These are phyloP conservation scores for Solanum piurae DNA, from an alignment of 257 asterid genomes.

Conservation along the genomic window DNA sequence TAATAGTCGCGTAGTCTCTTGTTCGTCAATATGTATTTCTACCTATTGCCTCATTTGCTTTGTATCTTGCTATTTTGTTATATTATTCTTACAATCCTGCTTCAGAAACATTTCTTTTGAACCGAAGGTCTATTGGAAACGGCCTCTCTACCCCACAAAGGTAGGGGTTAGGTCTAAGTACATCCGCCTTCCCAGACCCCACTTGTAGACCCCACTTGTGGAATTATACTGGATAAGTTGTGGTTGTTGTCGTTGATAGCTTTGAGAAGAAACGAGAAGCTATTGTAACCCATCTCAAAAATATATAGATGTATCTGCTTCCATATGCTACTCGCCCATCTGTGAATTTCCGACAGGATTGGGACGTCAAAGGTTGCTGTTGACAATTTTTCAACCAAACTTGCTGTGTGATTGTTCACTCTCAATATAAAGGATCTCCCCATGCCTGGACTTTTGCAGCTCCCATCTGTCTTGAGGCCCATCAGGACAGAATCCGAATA, in stretches of 20 bases:
- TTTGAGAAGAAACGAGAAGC: background rate
- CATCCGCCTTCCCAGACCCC: background rate
- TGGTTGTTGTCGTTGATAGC: background rate
- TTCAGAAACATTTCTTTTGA: background rate
- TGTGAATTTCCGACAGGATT: background rate
- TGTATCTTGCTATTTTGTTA: background rate
- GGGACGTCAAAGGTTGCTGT: background rate
- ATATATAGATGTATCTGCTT: background rate
- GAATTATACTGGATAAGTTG: background rate
- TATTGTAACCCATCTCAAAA: background rate
- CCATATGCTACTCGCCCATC: background rate
- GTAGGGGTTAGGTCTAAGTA: background rate
- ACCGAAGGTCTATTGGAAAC: background rate
- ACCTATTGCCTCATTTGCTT: background rate
- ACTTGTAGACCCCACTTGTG: background rate
- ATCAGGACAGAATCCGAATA: background rate
- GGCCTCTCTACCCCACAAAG: background rate
- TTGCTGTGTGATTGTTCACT: background rate
- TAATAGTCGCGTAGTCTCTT: background rate
- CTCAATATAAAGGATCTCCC: background rate
- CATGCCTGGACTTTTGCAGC: background rate
- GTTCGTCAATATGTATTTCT: too few relatives aligned
- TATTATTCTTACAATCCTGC: background rate
- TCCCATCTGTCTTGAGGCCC: background rate
- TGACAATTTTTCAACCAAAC: background rate